Base-by-base conservation (phyloP, 164 flowering plant species). In the Akebia trifoliata region DNA sequence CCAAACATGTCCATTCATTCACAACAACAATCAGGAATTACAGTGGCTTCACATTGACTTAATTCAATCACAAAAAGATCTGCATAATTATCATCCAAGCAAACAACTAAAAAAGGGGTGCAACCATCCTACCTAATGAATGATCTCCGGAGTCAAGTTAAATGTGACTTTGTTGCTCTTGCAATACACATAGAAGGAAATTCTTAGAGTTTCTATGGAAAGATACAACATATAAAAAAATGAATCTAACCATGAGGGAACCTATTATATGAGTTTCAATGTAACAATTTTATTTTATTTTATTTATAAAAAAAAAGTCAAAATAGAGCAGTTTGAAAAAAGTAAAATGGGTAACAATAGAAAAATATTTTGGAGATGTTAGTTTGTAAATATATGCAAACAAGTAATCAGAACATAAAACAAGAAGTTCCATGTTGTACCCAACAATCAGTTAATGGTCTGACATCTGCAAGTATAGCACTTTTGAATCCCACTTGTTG, bases 91-190 rank as follows among this genome's bases (percentile, higher is more conserved):
- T 17, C 3, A 2, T 8, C 48, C 22, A 36, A 38, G 52, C 36
- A 12, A 52, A 63, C 50, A 15, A 46, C 14, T 35, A 15, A 42
- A 48, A 54, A 29, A 29, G 18, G 39, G 3, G 32, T 37, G 57
- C 12, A 36, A 62, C 32, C 21, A 63, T 6, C 70, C 69, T 67
- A 82, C 98, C 95, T 93, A 95, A 71, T 78, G 91, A 59, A 88
- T 88, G 60, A 88, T 76, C 76, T 94, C 97, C 32, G 95, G 90
- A 28, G 97, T 86, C 88, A 86, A 76, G 70, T 65, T 86, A 71
- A 85, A 94, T 32, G 90, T 94, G 60, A 90, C 88, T 67, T 78
- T 80, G 77, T 94, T 94, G 40, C 91, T 70, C 99, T 91, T 90
- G 44, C 70, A 72, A 63, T 2, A 57, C 10, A 74, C 65, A 4